A percentile compares a stretch with the other conserved stretches of the same genome.
These are phyloP conservation scores for Suhomyces faveliae DNA, from an alignment of 805 yeast genomes.

Conservation along the genomic window DNA sequence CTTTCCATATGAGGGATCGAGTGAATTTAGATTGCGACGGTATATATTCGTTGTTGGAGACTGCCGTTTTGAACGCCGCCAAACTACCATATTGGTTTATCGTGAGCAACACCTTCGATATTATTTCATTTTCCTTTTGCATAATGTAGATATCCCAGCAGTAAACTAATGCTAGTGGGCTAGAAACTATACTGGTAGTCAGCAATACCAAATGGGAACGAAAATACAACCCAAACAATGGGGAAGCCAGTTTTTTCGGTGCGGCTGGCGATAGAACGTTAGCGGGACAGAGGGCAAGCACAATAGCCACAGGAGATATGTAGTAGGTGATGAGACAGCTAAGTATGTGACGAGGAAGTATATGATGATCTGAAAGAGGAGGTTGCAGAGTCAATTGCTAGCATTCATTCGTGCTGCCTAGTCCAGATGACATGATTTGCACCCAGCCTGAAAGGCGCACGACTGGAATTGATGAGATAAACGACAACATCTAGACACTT, in stretches of 20 bases:
- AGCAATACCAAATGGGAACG: neutral
- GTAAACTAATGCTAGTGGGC: neutral
- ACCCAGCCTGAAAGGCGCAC: slow-evolving; percentile 1
- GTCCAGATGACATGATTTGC: neutral
- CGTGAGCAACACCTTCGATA: slow-evolving; percentile 36
- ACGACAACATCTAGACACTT: neutral
- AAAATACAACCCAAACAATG: no score
- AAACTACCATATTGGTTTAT: slow-evolving; percentile 34
- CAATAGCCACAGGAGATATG: neutral
- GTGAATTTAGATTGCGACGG: slow-evolving; percentile 21
- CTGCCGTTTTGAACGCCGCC: slow-evolving; percentile 23
- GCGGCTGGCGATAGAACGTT: neutral
- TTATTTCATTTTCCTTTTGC: slow-evolving; percentile 31
- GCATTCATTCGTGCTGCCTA: neutral
- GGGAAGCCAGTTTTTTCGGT: neutral
- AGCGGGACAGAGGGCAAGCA: neutral
- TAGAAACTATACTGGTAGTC: neutral
- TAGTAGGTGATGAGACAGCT: no score
- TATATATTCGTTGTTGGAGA: slow-evolving; percentile 29
- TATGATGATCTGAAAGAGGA: neutral
- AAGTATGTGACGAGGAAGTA: no score
- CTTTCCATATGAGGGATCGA: slow-evolving; percentile 39
- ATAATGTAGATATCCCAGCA: slow-evolving; percentile 1
- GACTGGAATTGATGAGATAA: neutral
- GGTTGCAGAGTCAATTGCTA: neutral